A percentile compares a stretch with the other conserved stretches of the same genome.
phyloP scores from a whole-genome alignment of 371 early-diverging fungal species.

The Parasitella parasitica region DNA sequence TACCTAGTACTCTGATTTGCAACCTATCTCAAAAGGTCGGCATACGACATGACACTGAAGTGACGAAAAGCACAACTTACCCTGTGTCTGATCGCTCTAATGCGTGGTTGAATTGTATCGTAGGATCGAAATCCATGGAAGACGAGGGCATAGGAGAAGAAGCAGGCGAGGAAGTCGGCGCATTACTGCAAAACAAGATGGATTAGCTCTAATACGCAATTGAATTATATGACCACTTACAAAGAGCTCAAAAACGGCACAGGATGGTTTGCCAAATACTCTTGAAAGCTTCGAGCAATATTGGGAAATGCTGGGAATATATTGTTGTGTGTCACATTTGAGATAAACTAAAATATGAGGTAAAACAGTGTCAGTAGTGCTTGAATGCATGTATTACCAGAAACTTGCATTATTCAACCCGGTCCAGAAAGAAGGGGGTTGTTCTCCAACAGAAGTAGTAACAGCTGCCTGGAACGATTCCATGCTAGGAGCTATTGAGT shows the following conservation, averaged over 20 bases:
- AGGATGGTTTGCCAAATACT: conserved; percentile 44
- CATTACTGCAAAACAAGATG: background rate
- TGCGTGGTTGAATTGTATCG: conserved; percentile 16
- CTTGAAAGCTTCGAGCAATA: conserved; percentile 48
- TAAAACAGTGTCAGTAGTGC: background rate
- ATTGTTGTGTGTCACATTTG: conserved; percentile 51
- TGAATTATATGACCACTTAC: conserved; percentile 13
- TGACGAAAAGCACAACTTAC: background rate
- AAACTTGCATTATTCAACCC: conserved; percentile 43
- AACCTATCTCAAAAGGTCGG: conserved; percentile 17
- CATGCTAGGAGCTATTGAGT: conserved; percentile 7
- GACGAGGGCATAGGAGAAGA: conserved; percentile 4
- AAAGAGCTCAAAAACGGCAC: conserved; percentile 33
- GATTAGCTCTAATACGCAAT: no score
- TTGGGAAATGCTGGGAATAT: conserved; percentile 51
- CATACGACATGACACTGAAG: background rate
- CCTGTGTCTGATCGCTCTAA: conserved; percentile 3
- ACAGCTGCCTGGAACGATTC: conserved; percentile 15
- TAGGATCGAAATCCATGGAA: conserved; percentile 11
- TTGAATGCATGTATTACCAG: background rate
- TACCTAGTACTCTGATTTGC: conserved; percentile 66
- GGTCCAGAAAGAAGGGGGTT: conserved; percentile 36
- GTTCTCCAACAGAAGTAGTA: conserved; percentile 17
- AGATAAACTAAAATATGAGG: conserved; percentile 36
- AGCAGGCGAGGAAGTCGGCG: background rate